Base-by-base conservation (phyloP, 2,329 filamentous ascomycete genomes). In the Clonostachys solani region DNA sequence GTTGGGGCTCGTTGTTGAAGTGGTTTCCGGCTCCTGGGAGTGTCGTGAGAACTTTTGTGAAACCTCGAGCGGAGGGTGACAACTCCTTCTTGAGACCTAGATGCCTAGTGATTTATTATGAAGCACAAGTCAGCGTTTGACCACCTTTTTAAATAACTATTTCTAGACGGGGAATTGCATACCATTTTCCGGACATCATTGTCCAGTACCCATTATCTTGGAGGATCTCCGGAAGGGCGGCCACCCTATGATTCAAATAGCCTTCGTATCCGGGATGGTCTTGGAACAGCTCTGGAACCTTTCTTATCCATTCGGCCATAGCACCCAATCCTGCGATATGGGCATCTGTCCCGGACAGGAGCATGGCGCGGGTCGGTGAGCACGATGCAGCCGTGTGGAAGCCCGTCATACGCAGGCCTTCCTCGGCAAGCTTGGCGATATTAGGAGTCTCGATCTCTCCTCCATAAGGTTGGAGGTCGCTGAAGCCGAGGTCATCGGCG, bases 381-480 rank as follows among this genome's bases (percentile, higher is more conserved):
- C 80, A 84, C 46, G 80, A 79, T 7, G 80, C 75, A 0, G 81
- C 80, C 2, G 80, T 75, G 56, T 84, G 80, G 61, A 83, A 84
- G 54, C 81, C 78, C 0, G 80, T 83, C 54, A 83, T 79, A 6
- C 78, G 74, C 19, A 84, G 60, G 19, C 50, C 48, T 9, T 59
- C 53, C 17, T 69, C 63, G 7, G 74, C 72, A 4, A 80, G 60
- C 36, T 72, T 74, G 61, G 83, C 76, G 36, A 84, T 67, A 54
- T 80, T 76, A 1, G 80, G 80, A 0, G 80, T 84, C 35, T 72
- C 70, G 54, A 84, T 83, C 60, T 84, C 79, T 51, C 76, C 72
- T 40, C 81, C 80, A 54, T 80, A 84, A 55, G 74, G 75, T 43
- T 74, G 73, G 17, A 80, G 68, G 53, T 84, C 80, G 42, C 75